Evolutionary conservation across 805 yeast species (phyloP).

Genomic region (Candida maesae): DNA sequence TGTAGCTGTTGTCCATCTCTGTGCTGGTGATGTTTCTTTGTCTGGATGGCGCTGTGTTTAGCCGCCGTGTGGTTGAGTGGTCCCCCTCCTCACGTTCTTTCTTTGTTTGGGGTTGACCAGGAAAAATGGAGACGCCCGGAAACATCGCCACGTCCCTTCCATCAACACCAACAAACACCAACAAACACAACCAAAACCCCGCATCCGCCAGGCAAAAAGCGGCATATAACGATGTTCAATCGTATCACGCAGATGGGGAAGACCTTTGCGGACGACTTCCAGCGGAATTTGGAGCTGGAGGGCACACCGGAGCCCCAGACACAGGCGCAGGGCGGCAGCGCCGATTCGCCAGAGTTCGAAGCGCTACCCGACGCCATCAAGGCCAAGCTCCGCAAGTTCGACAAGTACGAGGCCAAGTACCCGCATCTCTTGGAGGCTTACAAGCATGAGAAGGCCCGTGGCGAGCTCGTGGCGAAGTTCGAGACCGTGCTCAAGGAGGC

Average conservation of each 20-base stretch:
- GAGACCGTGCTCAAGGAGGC: slow-evolving; percentile 70
- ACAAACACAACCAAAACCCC: neutral
- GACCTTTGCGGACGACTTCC: slow-evolving; percentile 47
- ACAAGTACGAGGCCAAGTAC: slow-evolving; percentile 86
- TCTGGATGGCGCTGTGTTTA: neutral
- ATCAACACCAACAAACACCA: neutral
- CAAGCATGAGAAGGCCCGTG: slow-evolving; percentile 69
- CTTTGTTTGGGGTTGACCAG: too few species aligned
- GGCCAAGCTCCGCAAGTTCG: slow-evolving; percentile 66
- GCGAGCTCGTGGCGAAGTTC: slow-evolving; percentile 53
- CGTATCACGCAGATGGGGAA: slow-evolving; percentile 1
- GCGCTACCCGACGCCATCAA: slow-evolving; percentile 51
- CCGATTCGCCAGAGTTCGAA: slow-evolving; percentile 11
- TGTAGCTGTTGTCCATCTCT: slow-evolving; percentile 4
- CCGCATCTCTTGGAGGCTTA: slow-evolving; percentile 84
- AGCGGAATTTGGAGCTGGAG: slow-evolving; percentile 34
- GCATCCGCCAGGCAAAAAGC: too few species aligned
- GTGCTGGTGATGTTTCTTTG: too few species aligned
- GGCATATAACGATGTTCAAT: slow-evolving; percentile 1
- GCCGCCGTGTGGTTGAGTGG: neutral
- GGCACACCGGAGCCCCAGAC: slow-evolving; percentile 11
- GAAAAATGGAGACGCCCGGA: neutral
- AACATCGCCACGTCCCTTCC: neutral
- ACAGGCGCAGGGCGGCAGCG: slow-evolving; percentile 2
- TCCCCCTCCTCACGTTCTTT: too few species aligned